These are phyloP conservation scores for Aureobasidium sp. DNA, from an alignment of 2,329 filamentous ascomycete genomes.

Conservation along the genomic window DNA sequence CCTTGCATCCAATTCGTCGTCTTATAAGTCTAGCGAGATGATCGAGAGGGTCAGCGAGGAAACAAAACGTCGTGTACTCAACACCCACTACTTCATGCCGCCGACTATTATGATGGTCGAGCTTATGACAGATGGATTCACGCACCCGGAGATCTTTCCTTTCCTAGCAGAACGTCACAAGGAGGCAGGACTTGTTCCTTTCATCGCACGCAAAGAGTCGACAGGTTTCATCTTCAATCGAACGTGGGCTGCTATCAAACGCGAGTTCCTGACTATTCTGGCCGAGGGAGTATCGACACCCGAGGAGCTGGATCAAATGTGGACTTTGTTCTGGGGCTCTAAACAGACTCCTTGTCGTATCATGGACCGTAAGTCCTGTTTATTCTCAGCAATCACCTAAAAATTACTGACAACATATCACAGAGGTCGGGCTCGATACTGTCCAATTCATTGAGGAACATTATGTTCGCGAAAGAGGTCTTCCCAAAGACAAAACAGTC, in stretches of 20 bases:
- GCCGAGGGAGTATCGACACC: constrained; percentile 45
- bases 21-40: constrained; percentile 46
- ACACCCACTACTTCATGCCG: constrained; percentile 49
- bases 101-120: constrained; percentile 39
- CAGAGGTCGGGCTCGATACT: constrained; percentile 43
- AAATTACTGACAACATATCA: background rate
- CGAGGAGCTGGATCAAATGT: constrained; percentile 44
- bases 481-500: constrained; percentile 35
- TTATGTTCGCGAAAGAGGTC: constrained; percentile 44
- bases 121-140: constrained; percentile 47
- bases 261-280: constrained; percentile 44
- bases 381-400: background rate
- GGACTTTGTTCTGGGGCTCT: constrained; percentile 33
- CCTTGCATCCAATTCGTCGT: constrained; percentile 46
- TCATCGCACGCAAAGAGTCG: constrained; percentile 41
- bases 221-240: constrained; percentile 51
- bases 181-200: constrained; percentile 37
- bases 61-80: constrained; percentile 37
- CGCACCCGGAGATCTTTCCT: constrained; percentile 36
- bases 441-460: constrained; percentile 48
- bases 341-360: constrained; percentile 30
- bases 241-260: constrained; percentile 51
- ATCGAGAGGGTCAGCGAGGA: constrained; percentile 35
- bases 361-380: constrained; percentile 34
- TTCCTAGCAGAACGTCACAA: constrained; percentile 38